Evolutionary conservation across 2,329 filamentous ascomycete genomes (phyloP).

Genomic region (Claviceps sorghi): DNA sequence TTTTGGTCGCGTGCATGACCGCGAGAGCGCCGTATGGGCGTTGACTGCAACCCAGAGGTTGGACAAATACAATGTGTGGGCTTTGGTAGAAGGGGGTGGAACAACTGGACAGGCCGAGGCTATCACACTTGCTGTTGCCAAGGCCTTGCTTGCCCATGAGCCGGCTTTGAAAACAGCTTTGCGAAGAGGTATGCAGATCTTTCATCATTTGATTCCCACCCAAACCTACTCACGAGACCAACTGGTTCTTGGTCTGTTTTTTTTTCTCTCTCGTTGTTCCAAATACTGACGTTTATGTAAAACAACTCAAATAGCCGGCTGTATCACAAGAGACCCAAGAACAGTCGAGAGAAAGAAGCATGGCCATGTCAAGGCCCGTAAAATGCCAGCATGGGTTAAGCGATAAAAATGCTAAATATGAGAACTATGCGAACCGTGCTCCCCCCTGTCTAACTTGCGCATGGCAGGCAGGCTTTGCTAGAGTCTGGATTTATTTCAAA

Average conservation of each 20-base stretch:
- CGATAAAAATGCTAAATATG: slow-evolving; percentile 24
- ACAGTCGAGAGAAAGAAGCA: slow-evolving; percentile 97
- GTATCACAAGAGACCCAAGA: slow-evolving; percentile 79
- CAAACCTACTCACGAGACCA: background rate
- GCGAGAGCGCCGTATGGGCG: slow-evolving; percentile 88
- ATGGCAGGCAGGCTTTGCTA: background rate
- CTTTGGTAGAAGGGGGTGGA: slow-evolving; percentile 68
- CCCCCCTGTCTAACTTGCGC: background rate
- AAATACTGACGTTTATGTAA: background rate
- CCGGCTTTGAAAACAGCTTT: slow-evolving; percentile 78
- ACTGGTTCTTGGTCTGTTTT: background rate
- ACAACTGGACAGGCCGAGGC: slow-evolving; percentile 93
- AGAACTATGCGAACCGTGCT: background rate
- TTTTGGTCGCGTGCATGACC: slow-evolving; percentile 81
- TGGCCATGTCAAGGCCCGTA: slow-evolving; percentile 89
- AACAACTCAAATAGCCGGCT: slow-evolving; percentile 52
- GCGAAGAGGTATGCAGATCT: slow-evolving; percentile 58
- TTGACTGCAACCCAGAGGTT: slow-evolving; percentile 67
- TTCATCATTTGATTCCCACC: background rate
- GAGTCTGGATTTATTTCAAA: background rate
- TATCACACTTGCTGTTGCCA: slow-evolving; percentile 76
- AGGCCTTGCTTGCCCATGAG: slow-evolving; percentile 80
- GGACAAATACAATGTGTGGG: slow-evolving; percentile 97
- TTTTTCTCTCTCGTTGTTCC: background rate
- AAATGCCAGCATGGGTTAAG: slow-evolving; percentile 98